A percentile compares a stretch with the other conserved stretches of the same genome.
Conservation (phyloP, 495 filamentous ascomycete genomes). For the Margaritispora aquatica region DNA sequence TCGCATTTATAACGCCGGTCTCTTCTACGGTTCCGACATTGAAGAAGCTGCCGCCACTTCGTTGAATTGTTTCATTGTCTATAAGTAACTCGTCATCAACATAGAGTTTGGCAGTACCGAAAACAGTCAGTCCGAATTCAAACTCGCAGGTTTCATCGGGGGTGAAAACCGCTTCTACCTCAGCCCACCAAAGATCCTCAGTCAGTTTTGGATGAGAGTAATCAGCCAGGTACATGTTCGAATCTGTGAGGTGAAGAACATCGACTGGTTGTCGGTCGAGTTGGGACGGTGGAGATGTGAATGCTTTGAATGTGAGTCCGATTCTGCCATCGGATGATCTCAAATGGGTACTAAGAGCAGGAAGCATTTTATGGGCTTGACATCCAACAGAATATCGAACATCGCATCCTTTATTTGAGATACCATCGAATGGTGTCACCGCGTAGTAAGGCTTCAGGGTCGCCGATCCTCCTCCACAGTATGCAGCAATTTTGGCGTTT, state of each 20-base stretch:
- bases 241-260: slow-evolving; percentile 43
- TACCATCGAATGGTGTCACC: slow-evolving; percentile 50
- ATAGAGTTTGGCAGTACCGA: slow-evolving; percentile 56
- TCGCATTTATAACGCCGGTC: slow-evolving; percentile 43
- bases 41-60: slow-evolving; percentile 52
- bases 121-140: slow-evolving; percentile 57
- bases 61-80: slow-evolving; percentile 55
- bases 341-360: slow-evolving; percentile 45
- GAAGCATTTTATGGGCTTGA: slow-evolving; percentile 48
- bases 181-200: slow-evolving; percentile 50
- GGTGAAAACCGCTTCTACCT: slow-evolving; percentile 50
- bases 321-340: slow-evolving; percentile 37
- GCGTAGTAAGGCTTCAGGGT: slow-evolving; percentile 57
- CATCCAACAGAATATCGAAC: slow-evolving; percentile 35
- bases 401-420: background rate
- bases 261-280: slow-evolving; percentile 42
- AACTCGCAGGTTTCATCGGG: slow-evolving; percentile 43
- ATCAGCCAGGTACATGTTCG: slow-evolving; percentile 51
- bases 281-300: slow-evolving; percentile 43
- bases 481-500: slow-evolving; percentile 52
- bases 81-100: slow-evolving; percentile 59
- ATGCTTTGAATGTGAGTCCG: slow-evolving; percentile 53
- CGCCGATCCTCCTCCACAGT: slow-evolving; percentile 65
- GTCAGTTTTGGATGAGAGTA: slow-evolving; percentile 52
- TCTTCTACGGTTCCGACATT: slow-evolving; percentile 54